Conservation (phyloP, 2,329 filamentous ascomycete genomes). For the Talaromyces sp. region DNA sequence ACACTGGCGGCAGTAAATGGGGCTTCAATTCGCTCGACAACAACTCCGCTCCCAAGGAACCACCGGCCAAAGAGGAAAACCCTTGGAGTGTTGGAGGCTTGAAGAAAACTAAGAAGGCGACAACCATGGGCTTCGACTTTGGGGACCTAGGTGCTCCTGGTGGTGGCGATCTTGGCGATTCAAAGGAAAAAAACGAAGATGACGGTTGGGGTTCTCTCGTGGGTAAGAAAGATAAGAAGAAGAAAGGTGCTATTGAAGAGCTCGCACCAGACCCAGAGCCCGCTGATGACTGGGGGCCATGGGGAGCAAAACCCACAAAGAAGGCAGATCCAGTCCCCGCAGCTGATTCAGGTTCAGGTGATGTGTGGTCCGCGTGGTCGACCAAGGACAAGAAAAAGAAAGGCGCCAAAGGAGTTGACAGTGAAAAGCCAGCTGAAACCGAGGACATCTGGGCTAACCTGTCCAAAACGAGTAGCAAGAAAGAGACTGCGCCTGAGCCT, state of each 20-base stretch:
- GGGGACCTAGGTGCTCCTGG: conserved; percentile 33
- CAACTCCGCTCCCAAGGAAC: conserved; percentile 23
- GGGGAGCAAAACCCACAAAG: conserved; percentile 13
- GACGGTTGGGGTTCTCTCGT: conserved; percentile 29
- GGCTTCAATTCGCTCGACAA: conserved; percentile 35
- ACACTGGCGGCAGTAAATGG: conserved; percentile 47
- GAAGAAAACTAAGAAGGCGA: conserved; percentile 33
- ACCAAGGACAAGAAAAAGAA: conserved; percentile 30
- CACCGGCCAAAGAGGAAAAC: conserved; percentile 27
- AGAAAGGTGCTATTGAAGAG: conserved; percentile 25
- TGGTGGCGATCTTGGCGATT: conserved; percentile 38
- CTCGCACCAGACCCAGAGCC: conserved; percentile 18
- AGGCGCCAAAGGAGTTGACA: conserved; percentile 16
- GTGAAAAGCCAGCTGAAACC: conserved; percentile 12
- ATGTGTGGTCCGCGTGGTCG: conserved; percentile 13
- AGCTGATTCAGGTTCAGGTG: conserved; percentile 4
- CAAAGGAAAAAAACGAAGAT: conserved; percentile 33
- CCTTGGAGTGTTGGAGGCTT: conserved; percentile 32
- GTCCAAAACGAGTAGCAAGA: conserved; percentile 20
- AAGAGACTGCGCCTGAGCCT: conserved; percentile 22
- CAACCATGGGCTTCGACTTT: conserved; percentile 38
- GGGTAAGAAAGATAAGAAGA: conserved; percentile 44
- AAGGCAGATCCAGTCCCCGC: not conserved
- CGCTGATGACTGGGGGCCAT: conserved; percentile 21
- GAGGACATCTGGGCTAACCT: conserved; percentile 22